Base-by-base conservation (phyloP, 306 rosid species). In the Geum urbanum region DNA sequence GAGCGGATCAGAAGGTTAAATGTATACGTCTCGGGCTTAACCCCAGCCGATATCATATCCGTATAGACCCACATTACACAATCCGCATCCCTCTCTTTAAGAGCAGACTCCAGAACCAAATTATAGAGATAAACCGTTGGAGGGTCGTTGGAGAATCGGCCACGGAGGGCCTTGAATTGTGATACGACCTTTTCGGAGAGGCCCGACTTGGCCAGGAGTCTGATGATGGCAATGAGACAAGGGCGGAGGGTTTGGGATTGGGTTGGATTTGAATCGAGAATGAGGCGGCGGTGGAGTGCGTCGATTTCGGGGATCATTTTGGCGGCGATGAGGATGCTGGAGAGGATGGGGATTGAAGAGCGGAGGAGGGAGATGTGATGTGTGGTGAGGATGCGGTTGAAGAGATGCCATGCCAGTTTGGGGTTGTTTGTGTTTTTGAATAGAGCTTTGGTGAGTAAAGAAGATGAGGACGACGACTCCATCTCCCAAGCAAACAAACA, bases 361-460 rank as follows among this genome's bases (percentile, higher is more conserved):
- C 69, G 80, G 56, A 84, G 77, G 37, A 27, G 22, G 46, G 70
- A 46, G 67, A 27, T 75, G 11, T 9, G 74, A 39, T 24, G 77
- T 56, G 24, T 80, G 67, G 92, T 82, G 35, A 88, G 70, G 8
- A 87, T 66, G 69, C 89, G 90, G 72, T 88, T 86, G 81, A 86
- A 84, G 73, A 92, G 84, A 48, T 80, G 81, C 90, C 97, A 94
- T 81, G 98, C 98, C 7, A 94, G 67, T 64, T 62, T 82, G 2
- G 98, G 98, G 59, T 86, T 86, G 79, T 69, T 52, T 56, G 63
- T 59, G 86, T 88, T 92, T 48, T 80, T 75, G 71, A 76, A 40
- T 47, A 92, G 69, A 37, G 86, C 81, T 76, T 81, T 79, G 49
- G 72, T 14, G 18, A 92, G 74, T 53, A 57, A 77, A 5, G 68